Evolutionary conservation across 306 rosid genomes (phyloP).

Genomic region (Potentilla sterilis): DNA sequence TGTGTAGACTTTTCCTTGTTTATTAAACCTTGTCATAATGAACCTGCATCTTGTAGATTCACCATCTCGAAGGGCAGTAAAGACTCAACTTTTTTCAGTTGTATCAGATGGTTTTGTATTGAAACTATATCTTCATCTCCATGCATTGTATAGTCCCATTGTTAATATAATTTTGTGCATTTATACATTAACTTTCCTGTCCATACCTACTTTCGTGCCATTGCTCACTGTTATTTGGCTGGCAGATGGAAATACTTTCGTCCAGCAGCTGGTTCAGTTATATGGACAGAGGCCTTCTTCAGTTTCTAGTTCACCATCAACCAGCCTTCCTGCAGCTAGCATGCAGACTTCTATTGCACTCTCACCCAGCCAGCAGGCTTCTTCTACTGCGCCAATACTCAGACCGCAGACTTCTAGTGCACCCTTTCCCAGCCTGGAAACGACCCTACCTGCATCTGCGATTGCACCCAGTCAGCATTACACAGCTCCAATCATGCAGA

Average conservation of each 20-base stretch:
- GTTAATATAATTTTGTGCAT: neutral
- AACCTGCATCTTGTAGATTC: neutral
- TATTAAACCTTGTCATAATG: neutral
- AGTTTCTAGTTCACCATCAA: constrained; percentile 26
- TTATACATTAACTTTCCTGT: neutral
- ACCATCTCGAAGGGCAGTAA: neutral
- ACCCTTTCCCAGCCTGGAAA: constrained; percentile 21
- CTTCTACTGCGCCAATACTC: constrained; percentile 13
- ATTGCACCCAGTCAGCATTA: constrained; percentile 17
- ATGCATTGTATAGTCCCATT: neutral
- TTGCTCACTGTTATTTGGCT: constrained; percentile 6
- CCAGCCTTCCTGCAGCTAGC: constrained; percentile 29
- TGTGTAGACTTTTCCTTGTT: neutral
- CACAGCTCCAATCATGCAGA: constrained; percentile 30
- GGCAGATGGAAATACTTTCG: constrained; percentile 42
- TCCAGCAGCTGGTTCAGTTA: constrained; percentile 36
- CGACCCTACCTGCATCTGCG: constrained; percentile 20
- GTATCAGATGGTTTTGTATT: neutral
- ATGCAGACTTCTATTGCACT: constrained; percentile 25
- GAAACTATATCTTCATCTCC: neutral
- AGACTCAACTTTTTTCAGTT: neutral
- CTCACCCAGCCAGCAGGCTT: constrained; percentile 16
- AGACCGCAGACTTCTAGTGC: constrained; percentile 26
- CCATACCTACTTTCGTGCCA: neutral
- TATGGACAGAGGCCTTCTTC: constrained; percentile 29